Evolutionary conservation across 192 early-diverging fungal species (phyloP), one percentile per base, ranked within the genome.

Genomic region (Radiomyces spectabilis): DNA sequence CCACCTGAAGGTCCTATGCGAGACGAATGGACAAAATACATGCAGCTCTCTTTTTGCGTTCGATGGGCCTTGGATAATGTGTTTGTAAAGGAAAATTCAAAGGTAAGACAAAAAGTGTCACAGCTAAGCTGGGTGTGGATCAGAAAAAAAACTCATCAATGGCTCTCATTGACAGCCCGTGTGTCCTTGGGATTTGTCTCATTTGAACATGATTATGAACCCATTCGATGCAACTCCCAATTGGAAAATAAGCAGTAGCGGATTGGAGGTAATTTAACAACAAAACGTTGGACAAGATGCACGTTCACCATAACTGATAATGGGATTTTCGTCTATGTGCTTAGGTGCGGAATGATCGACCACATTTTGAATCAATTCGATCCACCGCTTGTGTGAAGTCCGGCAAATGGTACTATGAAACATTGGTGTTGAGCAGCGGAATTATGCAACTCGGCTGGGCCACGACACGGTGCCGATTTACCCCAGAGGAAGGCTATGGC

Each of bases 391-490:
- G 70, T 33, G 83, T 88, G 3, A 64, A 42, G 8, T 47, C 60
- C 9, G 89, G 86, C 2, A 82, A 75, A 55, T 92, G 71, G 72
- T 82, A 75, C 13, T 92, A 87, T 53, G 89, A 92, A 59, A 75
- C 89, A 1, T 49, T 71, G 10, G 57, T 92, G 7, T 39, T 72
- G 4, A 83, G 80, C 3, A 72, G 69, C 13, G 89, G 89, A 1
- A 88, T 92, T 49, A 85, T 92, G 69, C 89, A 92, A 54, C 64
- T 92, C 40, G 89, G 89, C 12, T 92, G 89, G 88, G 84, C 81
- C 4, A 81, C 76, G 0, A 52, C 58, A 15, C 62, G 73, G 25
- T 82, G 82, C 39, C 62, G 54, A 12, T 89, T 87, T 41, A 81
- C 85, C 26, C 87, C 87, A 4, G 87, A 92, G 44, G 85, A 85